A percentile compares a stretch with the other conserved stretches of the same genome.
These are phyloP conservation scores for Chlorella sp. DNA, from an alignment of 139 green algal genomes.

Conservation along the genomic window DNA sequence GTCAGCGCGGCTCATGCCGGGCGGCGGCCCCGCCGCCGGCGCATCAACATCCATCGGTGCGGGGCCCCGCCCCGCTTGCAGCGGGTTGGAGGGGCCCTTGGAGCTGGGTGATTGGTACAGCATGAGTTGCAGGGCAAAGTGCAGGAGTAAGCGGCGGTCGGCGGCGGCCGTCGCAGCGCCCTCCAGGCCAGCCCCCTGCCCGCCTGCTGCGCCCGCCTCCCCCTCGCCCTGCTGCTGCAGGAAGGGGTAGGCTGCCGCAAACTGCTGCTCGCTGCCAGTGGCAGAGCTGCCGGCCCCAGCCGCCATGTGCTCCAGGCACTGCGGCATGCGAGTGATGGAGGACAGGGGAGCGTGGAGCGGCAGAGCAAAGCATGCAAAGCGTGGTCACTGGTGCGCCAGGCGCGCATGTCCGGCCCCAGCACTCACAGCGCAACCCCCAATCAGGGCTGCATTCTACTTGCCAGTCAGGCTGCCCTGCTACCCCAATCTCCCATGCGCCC, in stretches of 20 bases:
- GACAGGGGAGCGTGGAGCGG: no score
- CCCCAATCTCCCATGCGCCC: neutral
- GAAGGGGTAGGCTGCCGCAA: slow-evolving; percentile 43
- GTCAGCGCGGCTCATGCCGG: slow-evolving; percentile 53
- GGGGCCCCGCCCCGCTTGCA: neutral
- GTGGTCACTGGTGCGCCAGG: no score
- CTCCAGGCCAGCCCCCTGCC: neutral
- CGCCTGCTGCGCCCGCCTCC: neutral
- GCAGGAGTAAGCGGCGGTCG: slow-evolving; percentile 61
- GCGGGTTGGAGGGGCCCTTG: slow-evolving; percentile 3
- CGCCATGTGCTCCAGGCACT: slow-evolving; percentile 27
- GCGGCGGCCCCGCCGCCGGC: neutral
- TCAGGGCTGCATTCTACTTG: neutral
- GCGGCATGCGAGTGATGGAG: neutral
- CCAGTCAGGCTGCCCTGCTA: no score
- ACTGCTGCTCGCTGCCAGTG: slow-evolving; percentile 30
- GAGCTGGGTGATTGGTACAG: slow-evolving; percentile 68
- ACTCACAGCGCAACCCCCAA: no score
- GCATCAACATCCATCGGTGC: slow-evolving; percentile 18
- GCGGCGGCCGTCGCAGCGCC: neutral
- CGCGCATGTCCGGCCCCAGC: no score
- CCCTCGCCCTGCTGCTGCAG: neutral
- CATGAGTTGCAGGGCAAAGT: slow-evolving; percentile 68
- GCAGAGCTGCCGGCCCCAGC: neutral
- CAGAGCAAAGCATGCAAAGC: neutral